phyloP scores from a whole-genome alignment of 352 stramenopile genomes.

The Globisporangium middletonii region DNA sequence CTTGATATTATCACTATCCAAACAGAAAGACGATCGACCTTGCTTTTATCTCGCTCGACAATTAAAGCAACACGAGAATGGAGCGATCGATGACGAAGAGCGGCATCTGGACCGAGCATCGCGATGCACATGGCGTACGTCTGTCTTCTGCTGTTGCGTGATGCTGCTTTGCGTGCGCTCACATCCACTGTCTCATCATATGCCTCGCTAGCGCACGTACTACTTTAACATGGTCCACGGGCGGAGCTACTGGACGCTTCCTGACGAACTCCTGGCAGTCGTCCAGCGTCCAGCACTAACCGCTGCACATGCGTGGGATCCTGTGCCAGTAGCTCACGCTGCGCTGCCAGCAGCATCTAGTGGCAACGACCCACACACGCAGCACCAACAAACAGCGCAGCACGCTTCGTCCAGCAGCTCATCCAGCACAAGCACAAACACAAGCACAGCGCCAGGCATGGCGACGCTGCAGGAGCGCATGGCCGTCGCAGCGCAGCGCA shows the following conservation, averaged over 20 bases:
- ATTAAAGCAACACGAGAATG: slow-evolving; percentile 3
- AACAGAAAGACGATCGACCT: background rate
- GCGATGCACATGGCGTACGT: slow-evolving; percentile 50
- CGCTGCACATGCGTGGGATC: background rate
- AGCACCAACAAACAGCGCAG: slow-evolving; percentile 30
- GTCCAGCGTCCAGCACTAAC: slow-evolving; percentile 25
- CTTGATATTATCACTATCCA: no score
- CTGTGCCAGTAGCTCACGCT: slow-evolving; percentile 11
- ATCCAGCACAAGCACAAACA: background rate
- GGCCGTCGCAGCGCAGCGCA: slow-evolving; percentile 47
- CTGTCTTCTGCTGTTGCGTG: background rate
- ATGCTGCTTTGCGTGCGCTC: background rate
- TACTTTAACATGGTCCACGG: slow-evolving; percentile 78
- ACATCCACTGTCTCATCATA: no score
- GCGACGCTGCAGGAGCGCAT: slow-evolving; percentile 53
- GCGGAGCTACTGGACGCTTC: slow-evolving; percentile 72
- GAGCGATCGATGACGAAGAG: slow-evolving; percentile 19
- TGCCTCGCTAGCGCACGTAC: slow-evolving; percentile 41
- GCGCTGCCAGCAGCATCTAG: slow-evolving; percentile 35
- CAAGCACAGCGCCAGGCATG: slow-evolving; percentile 5
- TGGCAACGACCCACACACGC: slow-evolving; percentile 13
- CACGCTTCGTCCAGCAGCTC: slow-evolving; percentile 9
- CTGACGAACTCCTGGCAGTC: slow-evolving; percentile 36
- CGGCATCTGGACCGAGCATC: slow-evolving; percentile 73
- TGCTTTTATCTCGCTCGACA: background rate